A percentile compares a stretch with the other conserved stretches of the same genome.
These are phyloP conservation scores for Schizonepeta tenuifolia DNA, from an alignment of 257 asterid species.

Conservation along the genomic window DNA sequence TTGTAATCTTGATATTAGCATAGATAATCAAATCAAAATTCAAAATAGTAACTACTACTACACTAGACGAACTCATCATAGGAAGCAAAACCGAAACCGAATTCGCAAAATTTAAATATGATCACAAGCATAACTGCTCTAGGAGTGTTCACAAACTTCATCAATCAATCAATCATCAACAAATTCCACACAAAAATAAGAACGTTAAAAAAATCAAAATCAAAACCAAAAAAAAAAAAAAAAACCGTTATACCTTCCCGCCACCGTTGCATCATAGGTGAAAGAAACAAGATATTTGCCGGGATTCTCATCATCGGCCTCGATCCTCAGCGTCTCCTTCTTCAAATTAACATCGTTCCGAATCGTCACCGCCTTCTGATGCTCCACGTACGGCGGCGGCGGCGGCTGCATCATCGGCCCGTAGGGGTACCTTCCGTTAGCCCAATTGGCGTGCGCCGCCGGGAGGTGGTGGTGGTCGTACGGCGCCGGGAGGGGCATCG, in stretches of 20 bases:
- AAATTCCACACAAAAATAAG: not conserved
- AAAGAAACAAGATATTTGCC: conserved; percentile 82
- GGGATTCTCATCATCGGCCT: conserved; percentile 82
- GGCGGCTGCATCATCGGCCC: conserved; percentile 72
- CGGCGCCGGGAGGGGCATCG: conserved; percentile 75
- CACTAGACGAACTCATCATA: not conserved
- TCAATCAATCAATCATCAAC: conserved; percentile 24
- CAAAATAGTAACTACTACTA: too few species aligned
- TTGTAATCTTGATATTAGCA: not conserved
- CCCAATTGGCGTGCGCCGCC: conserved; percentile 75
- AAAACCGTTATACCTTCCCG: conserved; percentile 66
- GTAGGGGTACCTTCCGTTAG: conserved; percentile 66
- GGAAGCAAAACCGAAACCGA: not conserved
- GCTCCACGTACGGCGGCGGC: conserved; percentile 79
- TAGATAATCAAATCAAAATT: not conserved
- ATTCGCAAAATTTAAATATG: not conserved
- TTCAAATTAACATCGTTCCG: conserved; percentile 91
- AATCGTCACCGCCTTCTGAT: conserved; percentile 97
- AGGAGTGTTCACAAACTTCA: not conserved
- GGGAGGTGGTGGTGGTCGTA: conserved; percentile 70
- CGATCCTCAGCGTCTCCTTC: conserved; percentile 88
- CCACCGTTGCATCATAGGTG: conserved; percentile 90
- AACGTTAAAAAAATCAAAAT: not conserved
- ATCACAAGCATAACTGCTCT: conserved; percentile 16
- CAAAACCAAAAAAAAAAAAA: not conserved